Percentiles rank a stretch among this genome's conserved stretches.
Conservation (phyloP, 73 alveolate species). For the Stentor coeruleus region DNA sequence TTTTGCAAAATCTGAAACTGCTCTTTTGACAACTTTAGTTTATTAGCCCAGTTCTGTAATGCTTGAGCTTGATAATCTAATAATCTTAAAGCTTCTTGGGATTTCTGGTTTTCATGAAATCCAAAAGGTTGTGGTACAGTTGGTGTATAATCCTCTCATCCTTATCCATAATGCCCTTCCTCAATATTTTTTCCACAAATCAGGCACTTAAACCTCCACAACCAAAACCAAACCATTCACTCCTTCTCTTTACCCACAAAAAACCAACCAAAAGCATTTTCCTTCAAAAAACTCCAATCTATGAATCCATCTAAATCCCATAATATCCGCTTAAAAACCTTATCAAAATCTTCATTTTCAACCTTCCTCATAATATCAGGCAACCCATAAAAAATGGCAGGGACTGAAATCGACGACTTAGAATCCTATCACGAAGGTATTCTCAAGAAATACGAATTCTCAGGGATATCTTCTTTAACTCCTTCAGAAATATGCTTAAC, state of each 20-base stretch:
- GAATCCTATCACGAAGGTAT: not conserved
- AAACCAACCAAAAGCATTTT: too few relatives aligned
- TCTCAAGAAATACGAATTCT: not conserved
- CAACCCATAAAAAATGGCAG: not conserved
- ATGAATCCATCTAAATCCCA: too few relatives aligned
- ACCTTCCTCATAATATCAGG: too few relatives aligned
- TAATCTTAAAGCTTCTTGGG: slow-evolving; percentile 71
- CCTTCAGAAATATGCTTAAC: not conserved
- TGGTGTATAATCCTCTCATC: slow-evolving; percentile 62
- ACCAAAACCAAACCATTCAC: too few relatives aligned
- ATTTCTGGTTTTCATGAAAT: slow-evolving; percentile 81
- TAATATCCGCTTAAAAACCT: too few relatives aligned
- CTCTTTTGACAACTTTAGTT: slow-evolving; percentile 49
- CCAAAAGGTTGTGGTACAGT: slow-evolving; percentile 91
- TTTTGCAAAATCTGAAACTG: slow-evolving; percentile 54
- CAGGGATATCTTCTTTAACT: not conserved
- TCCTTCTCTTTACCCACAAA: too few relatives aligned
- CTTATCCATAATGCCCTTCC: slow-evolving; percentile 69
- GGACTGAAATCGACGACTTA: not conserved
- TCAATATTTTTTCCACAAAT: too few relatives aligned
- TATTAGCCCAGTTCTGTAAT: slow-evolving; percentile 49
- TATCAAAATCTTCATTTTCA: too few relatives aligned
- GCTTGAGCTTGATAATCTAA: slow-evolving; percentile 71
- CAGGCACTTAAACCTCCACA: too few relatives aligned
- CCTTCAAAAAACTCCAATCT: too few relatives aligned